Evolutionary conservation across 2,329 filamentous ascomycete genomes (phyloP), one percentile per base, ranked within the genome.

Genomic region (Fusarium xyrophilum): DNA sequence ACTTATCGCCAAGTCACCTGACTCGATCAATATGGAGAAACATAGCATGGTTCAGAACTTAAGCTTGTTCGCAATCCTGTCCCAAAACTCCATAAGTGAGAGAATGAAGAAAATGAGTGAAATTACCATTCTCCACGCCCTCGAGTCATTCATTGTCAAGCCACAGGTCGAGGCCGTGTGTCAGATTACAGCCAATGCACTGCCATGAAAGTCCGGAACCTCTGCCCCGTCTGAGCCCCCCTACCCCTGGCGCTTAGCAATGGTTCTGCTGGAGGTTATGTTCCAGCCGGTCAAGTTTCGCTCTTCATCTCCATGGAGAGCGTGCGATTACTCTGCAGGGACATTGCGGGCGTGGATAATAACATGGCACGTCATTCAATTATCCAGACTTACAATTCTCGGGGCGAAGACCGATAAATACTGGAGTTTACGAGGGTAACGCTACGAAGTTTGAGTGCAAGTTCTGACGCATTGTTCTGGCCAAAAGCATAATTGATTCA

Each of bases 131-230:
- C 25, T 23, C 33, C 28, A 44, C 50, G n/a, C 21, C 17, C 15
- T 50, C 43, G 43, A 56, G 36, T 55, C 55, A 55, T 54, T 30
- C 15, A 33, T 33, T 17, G 15, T 12, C 35, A 42, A 28, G 23
- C 40, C 33, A 56, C 25, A 39, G 7, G 19, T 11, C 35, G 13
- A 54, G 21, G 21, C 27, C 33, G 28, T 39, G 10, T 36, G 35
- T 51, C 55, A 52, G 42, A 60, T 35, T 46, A 14, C 32, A 60
- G 56, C 47, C 35, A 32, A 5, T 47, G 59, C 50, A 63, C 50
- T 38, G 60, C 60, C 60, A 63, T 63, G 60, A 38, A 17, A 58
- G 30, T 63, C 60, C 27, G 63, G 60, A 57, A 44, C 43, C 25
- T 17, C 36, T 38, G 35, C 21, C 43, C 58, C 32, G 38, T 63